Percentiles rank a stretch among this genome's conserved stretches.
Conservation (phyloP, 345 rosid species). For the Citrus hindsii region DNA sequence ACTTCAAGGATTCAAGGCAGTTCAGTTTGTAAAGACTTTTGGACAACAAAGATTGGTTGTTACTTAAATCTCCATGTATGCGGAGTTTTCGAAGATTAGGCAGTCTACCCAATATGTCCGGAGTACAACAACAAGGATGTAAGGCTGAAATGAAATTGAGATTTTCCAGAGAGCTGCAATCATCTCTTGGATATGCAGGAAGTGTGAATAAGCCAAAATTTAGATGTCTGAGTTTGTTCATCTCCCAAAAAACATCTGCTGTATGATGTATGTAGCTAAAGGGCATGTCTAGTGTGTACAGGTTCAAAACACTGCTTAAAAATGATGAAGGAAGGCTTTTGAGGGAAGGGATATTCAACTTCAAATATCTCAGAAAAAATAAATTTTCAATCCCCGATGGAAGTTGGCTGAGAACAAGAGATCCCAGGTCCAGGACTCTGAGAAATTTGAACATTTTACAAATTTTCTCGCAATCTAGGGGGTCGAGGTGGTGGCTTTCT, state of each 20-base stretch:
- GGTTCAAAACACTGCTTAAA: neutral
- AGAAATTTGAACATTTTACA: neutral
- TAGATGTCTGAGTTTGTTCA: neutral
- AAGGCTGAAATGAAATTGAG: neutral
- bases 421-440: neutral
- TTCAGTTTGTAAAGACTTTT: neutral
- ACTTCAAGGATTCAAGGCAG: neutral
- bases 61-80: neutral
- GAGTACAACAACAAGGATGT: neutral
- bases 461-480: neutral
- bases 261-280: neutral
- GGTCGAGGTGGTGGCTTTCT: too few relatives aligned
- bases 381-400: neutral
- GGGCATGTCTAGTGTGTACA: neutral
- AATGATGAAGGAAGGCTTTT: slow-evolving; percentile 1
- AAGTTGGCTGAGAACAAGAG: neutral
- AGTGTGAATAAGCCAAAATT: neutral
- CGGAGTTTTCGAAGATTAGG: neutral
- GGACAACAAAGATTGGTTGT: neutral
- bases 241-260: neutral
- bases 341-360: neutral
- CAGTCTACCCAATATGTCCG: neutral
- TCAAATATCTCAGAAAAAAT: neutral
- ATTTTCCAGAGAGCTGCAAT: neutral
- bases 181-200: neutral